phyloP scores from a whole-genome alignment of 1,284 basidiomycete genomes.

The Chiua sp. region DNA sequence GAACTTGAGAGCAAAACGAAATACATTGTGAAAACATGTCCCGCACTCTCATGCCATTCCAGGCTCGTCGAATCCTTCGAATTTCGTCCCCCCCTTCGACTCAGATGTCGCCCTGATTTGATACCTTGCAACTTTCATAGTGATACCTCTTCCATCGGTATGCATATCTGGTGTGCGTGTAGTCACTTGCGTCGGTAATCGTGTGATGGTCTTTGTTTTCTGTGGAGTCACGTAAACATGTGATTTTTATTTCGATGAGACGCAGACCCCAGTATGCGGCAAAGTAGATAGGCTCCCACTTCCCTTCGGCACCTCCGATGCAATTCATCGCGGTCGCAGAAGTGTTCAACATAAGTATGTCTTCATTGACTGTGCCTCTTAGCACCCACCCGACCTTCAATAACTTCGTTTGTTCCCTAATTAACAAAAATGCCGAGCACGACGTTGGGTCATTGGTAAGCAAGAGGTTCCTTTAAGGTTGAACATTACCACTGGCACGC shows the following conservation, averaged over 20 bases:
- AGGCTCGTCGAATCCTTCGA: too few species aligned
- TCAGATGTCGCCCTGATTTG: too few species aligned
- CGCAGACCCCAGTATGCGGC: background rate
- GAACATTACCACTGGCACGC: slow-evolving; percentile 68
- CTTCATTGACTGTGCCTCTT: slow-evolving; percentile 68
- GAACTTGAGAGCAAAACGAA: too few species aligned
- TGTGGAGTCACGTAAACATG: slow-evolving; percentile 54
- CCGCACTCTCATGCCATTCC: too few species aligned
- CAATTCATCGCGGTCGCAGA: slow-evolving; percentile 63
- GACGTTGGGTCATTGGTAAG: slow-evolving; percentile 48
- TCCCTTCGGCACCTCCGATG: slow-evolving; percentile 66
- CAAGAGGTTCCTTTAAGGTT: slow-evolving; percentile 48
- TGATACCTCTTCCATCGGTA: slow-evolving; percentile 83
- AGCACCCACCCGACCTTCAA: slow-evolving; percentile 39
- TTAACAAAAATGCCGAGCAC: slow-evolving; percentile 57
- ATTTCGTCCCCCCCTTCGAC: too few species aligned
- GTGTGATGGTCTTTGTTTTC: slow-evolving; percentile 56
- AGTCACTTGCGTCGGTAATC: slow-evolving; percentile 77
- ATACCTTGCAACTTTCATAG: too few species aligned
- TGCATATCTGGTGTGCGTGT: slow-evolving; percentile 83
- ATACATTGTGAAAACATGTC: too few species aligned
- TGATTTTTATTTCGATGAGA: slow-evolving; percentile 10
- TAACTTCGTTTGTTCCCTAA: slow-evolving; percentile 61
- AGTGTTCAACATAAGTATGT: slow-evolving; percentile 73
- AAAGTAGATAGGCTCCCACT: slow-evolving; percentile 49